Base-by-base conservation (phyloP, 495 filamentous ascomycete species). In the Aspergillus ostianus region DNA sequence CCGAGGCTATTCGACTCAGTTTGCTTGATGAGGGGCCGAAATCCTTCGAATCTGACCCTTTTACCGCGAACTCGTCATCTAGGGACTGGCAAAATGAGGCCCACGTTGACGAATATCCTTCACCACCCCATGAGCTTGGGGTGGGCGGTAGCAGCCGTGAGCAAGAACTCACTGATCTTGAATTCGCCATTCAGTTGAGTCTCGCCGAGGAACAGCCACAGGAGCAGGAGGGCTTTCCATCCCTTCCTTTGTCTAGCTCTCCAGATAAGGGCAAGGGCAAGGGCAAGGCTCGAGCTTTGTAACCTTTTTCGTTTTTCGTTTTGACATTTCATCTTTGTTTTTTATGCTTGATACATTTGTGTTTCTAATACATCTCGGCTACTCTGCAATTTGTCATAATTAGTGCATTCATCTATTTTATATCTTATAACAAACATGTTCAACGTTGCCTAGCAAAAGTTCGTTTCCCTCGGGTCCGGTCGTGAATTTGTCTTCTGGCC, bases 131-230 rank as follows among this genome's bases (percentile, higher is more conserved):
- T 21, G 50, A 27, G 6, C 6, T 4, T 1, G 53, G 65, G 20
- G 57, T 59, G 44, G 60, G 69, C 45, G 71, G 77, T 58, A 72
- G 76, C 48, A 79, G 77, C 55, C 66, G 66, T 53, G 69, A 70
- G 49, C 59, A 74, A 68, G 81, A 90, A 58, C 81, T 91, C 63
- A 84, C 87, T 48, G 93, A 97, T 71, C 70, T 97, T 46, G 89
- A 95, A 47, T 85, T 91, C 59, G 94, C 94, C 3, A 73, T 97
- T 58, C 85, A 88, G 70, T 73, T 97, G 30, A 97, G 94, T 69
- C 72, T 97, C 49, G 89, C 87, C 13, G 92, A 96, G 73, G 86
- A 73, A 57, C 69, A 67, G 62, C 59, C 67, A 52, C 61, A 62
- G 59, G 58, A 57, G 53, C 64, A 55, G 26, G 83, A 86, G 29